Percentiles rank a stretch among this genome's conserved stretches.
phyloP scores from a whole-genome alignment of 352 stramenopile species.

The Globisporangium iwayamae region DNA sequence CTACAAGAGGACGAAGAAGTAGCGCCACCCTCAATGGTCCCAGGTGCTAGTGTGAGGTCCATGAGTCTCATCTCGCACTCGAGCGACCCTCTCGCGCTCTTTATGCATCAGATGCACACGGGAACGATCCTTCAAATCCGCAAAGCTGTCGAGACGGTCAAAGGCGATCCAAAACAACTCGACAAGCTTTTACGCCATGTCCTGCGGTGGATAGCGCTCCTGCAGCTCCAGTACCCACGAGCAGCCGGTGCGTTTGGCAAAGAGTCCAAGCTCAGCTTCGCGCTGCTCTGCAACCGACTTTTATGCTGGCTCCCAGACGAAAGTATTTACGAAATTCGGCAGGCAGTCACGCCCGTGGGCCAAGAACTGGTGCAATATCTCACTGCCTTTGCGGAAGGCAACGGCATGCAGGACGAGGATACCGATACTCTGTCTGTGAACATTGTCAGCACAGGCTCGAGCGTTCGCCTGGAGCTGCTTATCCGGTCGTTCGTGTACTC shows the following conservation, averaged over 20 bases:
- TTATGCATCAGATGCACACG: slow-evolving; percentile 29
- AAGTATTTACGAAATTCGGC: slow-evolving; percentile 27
- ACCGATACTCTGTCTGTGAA: not conserved
- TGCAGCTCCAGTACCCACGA: slow-evolving; percentile 22
- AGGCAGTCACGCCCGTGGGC: slow-evolving; percentile 5
- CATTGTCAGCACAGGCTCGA: not conserved
- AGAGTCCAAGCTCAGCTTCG: slow-evolving; percentile 37
- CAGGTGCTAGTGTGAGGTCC: not conserved
- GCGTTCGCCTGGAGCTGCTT: slow-evolving; percentile 17
- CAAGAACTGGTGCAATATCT: slow-evolving; percentile 1
- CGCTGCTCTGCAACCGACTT: slow-evolving; percentile 35
- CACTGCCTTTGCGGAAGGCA: slow-evolving; percentile 4
- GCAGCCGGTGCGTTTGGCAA: slow-evolving; percentile 24
- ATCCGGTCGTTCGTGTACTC: slow-evolving; percentile 17
- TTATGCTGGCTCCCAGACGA: slow-evolving; percentile 46
- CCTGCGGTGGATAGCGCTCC: slow-evolving; percentile 34
- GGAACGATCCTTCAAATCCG: slow-evolving; percentile 23
- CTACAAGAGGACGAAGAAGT: not conserved
- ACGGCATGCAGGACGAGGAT: not conserved
- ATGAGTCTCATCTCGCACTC: slow-evolving; percentile 26
- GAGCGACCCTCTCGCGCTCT: slow-evolving; percentile 21
- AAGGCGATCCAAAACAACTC: slow-evolving; percentile 14
- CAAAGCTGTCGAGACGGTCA: slow-evolving; percentile 23
- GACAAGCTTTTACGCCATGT: slow-evolving; percentile 34
- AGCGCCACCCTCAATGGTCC: not conserved